Evolutionary conservation across 176 grass and related monocot genomes (phyloP).

Genomic region (Zea mays): DNA sequence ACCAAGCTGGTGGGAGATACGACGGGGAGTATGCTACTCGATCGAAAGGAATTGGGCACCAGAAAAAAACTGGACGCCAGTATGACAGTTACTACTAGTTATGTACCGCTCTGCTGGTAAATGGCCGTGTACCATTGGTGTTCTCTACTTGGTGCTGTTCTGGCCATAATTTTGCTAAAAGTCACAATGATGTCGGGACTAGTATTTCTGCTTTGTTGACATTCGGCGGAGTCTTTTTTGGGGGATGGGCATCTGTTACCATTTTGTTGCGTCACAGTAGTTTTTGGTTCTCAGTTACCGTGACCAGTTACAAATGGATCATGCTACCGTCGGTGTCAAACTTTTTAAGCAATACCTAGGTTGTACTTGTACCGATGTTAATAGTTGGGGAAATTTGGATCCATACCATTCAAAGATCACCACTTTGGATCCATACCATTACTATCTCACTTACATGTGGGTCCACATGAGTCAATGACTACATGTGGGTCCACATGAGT

Average conservation of each 20-base stretch:
- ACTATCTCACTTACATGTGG: no score
- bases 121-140: conserved; percentile 13
- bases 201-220: conserved; percentile 27
- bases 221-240: conserved; percentile 15
- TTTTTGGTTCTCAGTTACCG: conserved; percentile 28
- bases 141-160: conserved; percentile 25
- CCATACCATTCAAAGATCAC: no score
- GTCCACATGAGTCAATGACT: no score
- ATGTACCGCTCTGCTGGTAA: not conserved
- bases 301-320: not conserved
- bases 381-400: no score
- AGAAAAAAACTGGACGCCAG: conserved; percentile 43
- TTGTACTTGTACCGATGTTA: not conserved
- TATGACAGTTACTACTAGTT: conserved; percentile 41
- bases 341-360: not conserved
- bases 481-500: no score
- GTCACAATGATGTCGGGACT: conserved; percentile 11
- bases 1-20: conserved; percentile 38
- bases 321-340: not conserved
- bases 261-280: conserved; percentile 29
- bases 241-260: conserved; percentile 28
- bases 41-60: conserved; percentile 45
- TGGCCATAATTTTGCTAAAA: conserved; percentile 46
- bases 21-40: conserved; percentile 43
- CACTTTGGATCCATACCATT: no score